These are phyloP conservation scores for Saccharomyces paradoxus DNA, from an alignment of 805 yeast species.

Conservation along the genomic window DNA sequence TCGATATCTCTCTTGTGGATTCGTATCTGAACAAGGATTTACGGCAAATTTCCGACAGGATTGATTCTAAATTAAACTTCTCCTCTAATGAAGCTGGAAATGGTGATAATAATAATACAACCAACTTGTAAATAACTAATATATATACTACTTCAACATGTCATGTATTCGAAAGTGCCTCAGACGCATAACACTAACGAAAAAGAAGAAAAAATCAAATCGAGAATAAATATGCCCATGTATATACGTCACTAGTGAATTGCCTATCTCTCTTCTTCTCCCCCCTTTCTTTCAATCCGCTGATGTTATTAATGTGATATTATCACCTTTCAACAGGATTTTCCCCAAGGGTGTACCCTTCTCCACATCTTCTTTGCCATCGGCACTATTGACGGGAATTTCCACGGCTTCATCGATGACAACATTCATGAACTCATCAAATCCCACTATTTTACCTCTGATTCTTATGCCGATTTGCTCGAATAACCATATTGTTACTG, in stretches of 20 bases:
- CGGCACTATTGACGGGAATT: constrained; percentile 43
- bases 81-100: background rate
- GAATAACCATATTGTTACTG: constrained; percentile 79
- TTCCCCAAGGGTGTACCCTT: constrained; percentile 51
- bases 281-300: constrained; percentile 6
- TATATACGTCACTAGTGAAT: background rate
- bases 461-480: constrained; percentile 75
- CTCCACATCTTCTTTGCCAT: constrained; percentile 19
- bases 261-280: background rate
- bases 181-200: background rate
- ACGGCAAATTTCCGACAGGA: background rate
- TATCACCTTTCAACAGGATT: constrained; percentile 86
- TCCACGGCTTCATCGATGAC: constrained; percentile 59
- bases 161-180: background rate
- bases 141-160: background rate
- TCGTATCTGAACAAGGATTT: background rate
- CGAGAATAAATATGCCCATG: background rate
- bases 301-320: constrained; percentile 62
- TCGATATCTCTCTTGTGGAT: background rate
- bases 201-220: background rate
- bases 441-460: constrained; percentile 81
- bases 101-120: background rate
- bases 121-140: background rate
- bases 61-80: background rate
- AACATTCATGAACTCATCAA: constrained; percentile 94